These are phyloP conservation scores for Fusarium tanahbumbuense DNA, from an alignment of 2,329 filamentous ascomycete genomes.

Conservation along the genomic window DNA sequence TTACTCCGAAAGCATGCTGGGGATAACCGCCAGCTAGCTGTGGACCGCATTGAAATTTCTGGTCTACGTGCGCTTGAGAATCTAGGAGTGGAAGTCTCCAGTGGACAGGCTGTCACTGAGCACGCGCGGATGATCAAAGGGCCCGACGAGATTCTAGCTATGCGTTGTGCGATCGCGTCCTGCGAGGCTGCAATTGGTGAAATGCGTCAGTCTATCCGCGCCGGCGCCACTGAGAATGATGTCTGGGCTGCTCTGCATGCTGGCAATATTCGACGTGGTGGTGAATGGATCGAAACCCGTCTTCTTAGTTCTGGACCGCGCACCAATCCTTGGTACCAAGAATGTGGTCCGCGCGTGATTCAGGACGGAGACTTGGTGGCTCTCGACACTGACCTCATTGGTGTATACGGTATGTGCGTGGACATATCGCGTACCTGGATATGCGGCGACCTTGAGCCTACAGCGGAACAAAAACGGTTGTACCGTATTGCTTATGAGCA, in stretches of 20 bases:
- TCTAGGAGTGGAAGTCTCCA: not conserved
- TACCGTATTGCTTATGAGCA: not conserved
- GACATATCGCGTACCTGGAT: constrained; percentile 1
- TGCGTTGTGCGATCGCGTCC: not conserved
- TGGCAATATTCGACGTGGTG: not conserved
- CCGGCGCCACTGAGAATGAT: not conserved
- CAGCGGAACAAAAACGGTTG: not conserved
- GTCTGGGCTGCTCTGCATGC: not conserved
- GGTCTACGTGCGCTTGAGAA: not conserved
- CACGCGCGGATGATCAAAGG: constrained; percentile 1
- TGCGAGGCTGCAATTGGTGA: not conserved
- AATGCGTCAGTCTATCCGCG: not conserved
- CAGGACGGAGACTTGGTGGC: not conserved
- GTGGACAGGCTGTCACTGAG: not conserved
- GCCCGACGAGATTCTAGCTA: not conserved
- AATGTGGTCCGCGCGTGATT: not conserved
- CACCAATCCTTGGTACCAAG: constrained; percentile 3
- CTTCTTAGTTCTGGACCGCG: not conserved
- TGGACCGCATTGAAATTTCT: not conserved
- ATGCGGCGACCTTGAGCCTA: not conserved
- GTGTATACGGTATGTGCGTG: not conserved
- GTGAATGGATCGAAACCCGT: not conserved
- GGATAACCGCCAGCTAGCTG: not conserved
- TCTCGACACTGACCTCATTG: not conserved
- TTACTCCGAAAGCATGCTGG: not conserved